Evolutionary conservation across 169 alveolate species (phyloP).

Genomic region (Cryptosporidium viatorum): DNA sequence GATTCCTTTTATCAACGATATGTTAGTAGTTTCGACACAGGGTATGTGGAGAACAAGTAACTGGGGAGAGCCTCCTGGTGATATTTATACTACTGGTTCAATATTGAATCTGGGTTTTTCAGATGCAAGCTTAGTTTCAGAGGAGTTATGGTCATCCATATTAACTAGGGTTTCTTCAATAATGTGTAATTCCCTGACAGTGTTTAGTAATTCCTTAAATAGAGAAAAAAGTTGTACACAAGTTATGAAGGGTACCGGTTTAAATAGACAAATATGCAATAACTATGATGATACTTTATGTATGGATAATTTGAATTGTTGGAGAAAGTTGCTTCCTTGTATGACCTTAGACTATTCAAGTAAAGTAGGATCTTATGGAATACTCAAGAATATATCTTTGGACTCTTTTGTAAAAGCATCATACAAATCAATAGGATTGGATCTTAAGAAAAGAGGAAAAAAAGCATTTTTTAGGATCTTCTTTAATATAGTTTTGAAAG

Average conservation of each 20-base stretch:
- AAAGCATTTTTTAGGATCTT: not conserved
- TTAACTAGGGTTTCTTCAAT: conserved; percentile 3
- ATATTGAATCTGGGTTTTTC: not conserved
- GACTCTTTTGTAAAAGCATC: conserved; percentile 46
- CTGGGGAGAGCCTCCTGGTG: conserved; percentile 66
- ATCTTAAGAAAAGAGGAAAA: not conserved
- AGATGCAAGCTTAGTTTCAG: not conserved
- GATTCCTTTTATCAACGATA: not conserved
- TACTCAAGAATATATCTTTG: not conserved
- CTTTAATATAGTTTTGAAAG: conserved; percentile 22
- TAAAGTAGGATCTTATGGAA: conserved; percentile 10
- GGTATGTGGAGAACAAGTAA: conserved; percentile 50
- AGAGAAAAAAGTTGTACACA: conserved; percentile 32
- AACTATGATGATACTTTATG: conserved; percentile 45
- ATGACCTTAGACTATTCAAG: not conserved
- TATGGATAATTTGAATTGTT: conserved; percentile 41
- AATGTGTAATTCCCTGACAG: conserved; percentile 55
- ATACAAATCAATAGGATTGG: conserved; percentile 57
- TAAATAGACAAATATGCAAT: conserved; percentile 14
- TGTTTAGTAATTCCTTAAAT: not conserved
- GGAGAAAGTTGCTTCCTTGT: conserved; percentile 57
- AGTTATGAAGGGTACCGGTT: not conserved
- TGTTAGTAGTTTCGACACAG: conserved; percentile 38
- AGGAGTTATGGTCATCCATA: conserved; percentile 1
- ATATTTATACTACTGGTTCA: conserved; percentile 31